phyloP scores from a whole-genome alignment of 805 yeast genomes.

The Scheffersomyces spartinae region DNA sequence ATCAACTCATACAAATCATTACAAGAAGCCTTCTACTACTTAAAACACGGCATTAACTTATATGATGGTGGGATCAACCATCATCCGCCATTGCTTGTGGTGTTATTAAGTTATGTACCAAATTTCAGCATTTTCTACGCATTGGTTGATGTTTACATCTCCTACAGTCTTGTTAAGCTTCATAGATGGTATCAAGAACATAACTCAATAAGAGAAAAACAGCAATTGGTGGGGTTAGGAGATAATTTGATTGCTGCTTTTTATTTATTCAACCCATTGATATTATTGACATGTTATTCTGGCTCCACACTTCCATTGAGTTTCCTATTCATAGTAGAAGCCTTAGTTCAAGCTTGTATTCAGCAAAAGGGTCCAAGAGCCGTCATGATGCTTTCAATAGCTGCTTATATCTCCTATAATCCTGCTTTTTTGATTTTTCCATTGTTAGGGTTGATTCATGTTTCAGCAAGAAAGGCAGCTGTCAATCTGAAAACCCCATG shows the following conservation, averaged over 20 bases:
- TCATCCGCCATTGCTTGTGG: slow-evolving; percentile 68
- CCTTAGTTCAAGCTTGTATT: slow-evolving; percentile 35
- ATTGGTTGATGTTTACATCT: slow-evolving; percentile 45
- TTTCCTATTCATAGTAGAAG: slow-evolving; percentile 41
- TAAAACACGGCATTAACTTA: slow-evolving; percentile 44
- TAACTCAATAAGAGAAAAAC: slow-evolving; percentile 7
- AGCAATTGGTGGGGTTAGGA: slow-evolving; percentile 10
- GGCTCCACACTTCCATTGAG: slow-evolving; percentile 56
- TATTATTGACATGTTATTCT: slow-evolving; percentile 55
- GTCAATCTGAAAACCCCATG: too few species aligned
- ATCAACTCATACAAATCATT: slow-evolving; percentile 50
- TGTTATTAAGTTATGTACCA: slow-evolving; percentile 31
- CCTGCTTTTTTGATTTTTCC: slow-evolving; percentile 56
- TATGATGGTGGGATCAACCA: slow-evolving; percentile 82
- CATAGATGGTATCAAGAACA: slow-evolving; percentile 28
- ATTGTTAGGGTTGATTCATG: slow-evolving; percentile 26
- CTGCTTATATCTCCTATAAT: slow-evolving; percentile 53
- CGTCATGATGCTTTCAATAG: slow-evolving; percentile 43
- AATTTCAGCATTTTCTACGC: slow-evolving; percentile 39
- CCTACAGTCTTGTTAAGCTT: slow-evolving; percentile 39
- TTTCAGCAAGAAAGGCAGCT: slow-evolving; percentile 2
- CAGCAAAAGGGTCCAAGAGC: slow-evolving; percentile 29
- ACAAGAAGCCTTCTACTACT: slow-evolving; percentile 19
- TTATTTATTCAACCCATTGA: slow-evolving; percentile 73
- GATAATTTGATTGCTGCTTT: slow-evolving; percentile 45